Base-by-base conservation (phyloP, 2,329 filamentous ascomycete species). In the Mariannaea sp. region DNA sequence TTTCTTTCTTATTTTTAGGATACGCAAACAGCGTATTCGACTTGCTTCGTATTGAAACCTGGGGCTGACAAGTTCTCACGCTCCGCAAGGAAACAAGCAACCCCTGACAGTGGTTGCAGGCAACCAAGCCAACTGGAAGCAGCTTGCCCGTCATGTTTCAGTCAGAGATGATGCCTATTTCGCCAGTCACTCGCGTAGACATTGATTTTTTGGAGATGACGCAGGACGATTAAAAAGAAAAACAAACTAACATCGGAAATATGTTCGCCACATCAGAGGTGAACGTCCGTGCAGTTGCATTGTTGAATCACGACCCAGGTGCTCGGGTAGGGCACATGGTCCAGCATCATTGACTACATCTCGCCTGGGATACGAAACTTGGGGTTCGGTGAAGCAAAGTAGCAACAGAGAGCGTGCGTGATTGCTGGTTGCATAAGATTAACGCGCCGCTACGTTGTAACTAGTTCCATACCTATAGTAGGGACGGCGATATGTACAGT, bases 381-480 rank as follows among this genome's bases (percentile, higher is more conserved):
- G 27, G 45, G 20, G 39, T 38, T 39, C 50, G 43, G 50, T 53
- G 43, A n/a, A 38, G 32, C 38, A 32, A 49, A 49, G 14, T 29
- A 49, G 46, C 29, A 49, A 49, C 29, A 42, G 38, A 49, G 46
- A 38, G 46, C 46, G 46, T 49, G 46, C 27, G 39, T 38, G 17
- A 29, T 29, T 49, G 46, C 46, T 30, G 27, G 12, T 49, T 49
- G 29, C 26, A 42, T n/a, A n/a, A n/a, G n/a, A n/a, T n/a, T n/a
- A n/a, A n/a, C n/a, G n/a, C n/a, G 46, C 24, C 13, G 13, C 19
- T 26, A 14, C 46, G n/a, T 19, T 36, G 30, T 55, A 42, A 52
- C 48, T 41, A 24, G 30, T 51, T 41, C 36, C 38, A 30, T 13
- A 17, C 48, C 47, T 48, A 51, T 55, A 33, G n/a, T n/a, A n/a